Evolutionary conservation across 2,329 filamentous ascomycete genomes (phyloP).

Genomic region (Apiospora rasikravindrae): DNA sequence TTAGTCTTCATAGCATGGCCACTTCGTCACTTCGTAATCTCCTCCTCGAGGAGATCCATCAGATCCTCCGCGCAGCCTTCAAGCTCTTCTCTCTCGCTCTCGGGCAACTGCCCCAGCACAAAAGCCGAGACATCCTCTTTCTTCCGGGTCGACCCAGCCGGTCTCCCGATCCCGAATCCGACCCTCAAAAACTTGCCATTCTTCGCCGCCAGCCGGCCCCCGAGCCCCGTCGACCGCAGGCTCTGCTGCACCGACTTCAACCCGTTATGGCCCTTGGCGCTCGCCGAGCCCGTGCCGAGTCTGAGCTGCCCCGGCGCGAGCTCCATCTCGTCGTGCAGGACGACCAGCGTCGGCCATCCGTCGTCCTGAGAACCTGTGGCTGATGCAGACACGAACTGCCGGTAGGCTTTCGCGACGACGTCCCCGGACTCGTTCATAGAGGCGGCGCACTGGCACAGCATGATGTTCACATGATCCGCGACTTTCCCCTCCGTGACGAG

Average conservation of each 20-base stretch:
- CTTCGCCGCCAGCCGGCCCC: background rate
- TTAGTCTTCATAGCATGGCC: background rate
- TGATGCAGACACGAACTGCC: constrained; percentile 1
- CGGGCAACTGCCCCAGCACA: constrained; percentile 19
- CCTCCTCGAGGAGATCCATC: constrained; percentile 17
- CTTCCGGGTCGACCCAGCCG: constrained; percentile 8
- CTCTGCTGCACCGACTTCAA: constrained; percentile 24
- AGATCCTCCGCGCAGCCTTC: background rate
- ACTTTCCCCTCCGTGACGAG: constrained; percentile 17
- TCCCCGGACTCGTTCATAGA: constrained; percentile 22
- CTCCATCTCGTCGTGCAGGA: constrained; percentile 25
- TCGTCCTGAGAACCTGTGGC: background rate
- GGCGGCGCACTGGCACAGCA: constrained; percentile 21
- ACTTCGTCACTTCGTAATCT: background rate
- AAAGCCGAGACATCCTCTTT: constrained; percentile 19
- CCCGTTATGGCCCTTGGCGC: constrained; percentile 24
- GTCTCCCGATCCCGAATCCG: constrained; percentile 23
- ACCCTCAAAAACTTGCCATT: constrained; percentile 19
- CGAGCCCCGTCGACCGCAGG: constrained; percentile 19
- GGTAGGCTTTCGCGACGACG: constrained; percentile 21
- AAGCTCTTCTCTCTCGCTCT: background rate
- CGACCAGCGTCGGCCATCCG: constrained; percentile 19
- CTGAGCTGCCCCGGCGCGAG: constrained; percentile 17
- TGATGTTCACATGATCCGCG: constrained; percentile 12
- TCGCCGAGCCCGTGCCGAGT: constrained; percentile 17